Conservation (phyloP, 139 green algal genomes). For the Mesostigma viride region DNA sequence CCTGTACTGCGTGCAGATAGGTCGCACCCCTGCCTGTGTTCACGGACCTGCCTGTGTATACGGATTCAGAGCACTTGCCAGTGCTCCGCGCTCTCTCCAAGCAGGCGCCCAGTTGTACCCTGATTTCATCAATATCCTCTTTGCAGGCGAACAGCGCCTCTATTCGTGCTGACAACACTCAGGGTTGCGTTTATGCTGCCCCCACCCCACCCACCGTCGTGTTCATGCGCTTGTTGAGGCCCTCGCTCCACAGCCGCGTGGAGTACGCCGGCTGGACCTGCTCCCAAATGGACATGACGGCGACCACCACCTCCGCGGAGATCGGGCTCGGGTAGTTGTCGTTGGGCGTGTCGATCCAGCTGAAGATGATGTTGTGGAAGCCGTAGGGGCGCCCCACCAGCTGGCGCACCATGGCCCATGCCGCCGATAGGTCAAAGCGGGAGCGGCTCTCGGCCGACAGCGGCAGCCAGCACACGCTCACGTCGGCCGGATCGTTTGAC, state of each 20-base stretch:
- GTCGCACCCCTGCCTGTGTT: too few relatives aligned
- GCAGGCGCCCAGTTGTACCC: too few relatives aligned
- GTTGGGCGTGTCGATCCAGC: slow-evolving; percentile 23
- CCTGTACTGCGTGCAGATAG: too few relatives aligned
- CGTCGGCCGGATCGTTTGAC: slow-evolving; percentile 14
- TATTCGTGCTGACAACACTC: too few relatives aligned
- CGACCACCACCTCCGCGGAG: slow-evolving; percentile 17
- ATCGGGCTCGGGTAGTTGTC: slow-evolving; percentile 21
- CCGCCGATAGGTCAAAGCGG: background rate
- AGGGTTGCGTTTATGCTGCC: too few relatives aligned
- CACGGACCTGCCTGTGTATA: too few relatives aligned
- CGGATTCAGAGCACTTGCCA: too few relatives aligned
- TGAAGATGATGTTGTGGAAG: slow-evolving; percentile 32
- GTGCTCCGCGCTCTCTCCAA: too few relatives aligned
- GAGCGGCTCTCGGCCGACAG: background rate
- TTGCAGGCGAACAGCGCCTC: too few relatives aligned
- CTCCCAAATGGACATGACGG: slow-evolving; percentile 22
- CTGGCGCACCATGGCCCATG: slow-evolving; percentile 14
- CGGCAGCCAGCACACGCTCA: slow-evolving; percentile 12
- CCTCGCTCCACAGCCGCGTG: slow-evolving; percentile 24
- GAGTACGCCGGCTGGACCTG: slow-evolving; percentile 26
- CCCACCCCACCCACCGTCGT: slow-evolving; percentile 18
- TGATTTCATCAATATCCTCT: too few relatives aligned
- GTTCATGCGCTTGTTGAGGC: slow-evolving; percentile 25
- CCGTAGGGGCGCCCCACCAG: slow-evolving; percentile 28